Evolutionary conservation across 2,329 filamentous ascomycete genomes (phyloP), one percentile per base, ranked within the genome.

Genomic region (Claviceps maximensis): DNA sequence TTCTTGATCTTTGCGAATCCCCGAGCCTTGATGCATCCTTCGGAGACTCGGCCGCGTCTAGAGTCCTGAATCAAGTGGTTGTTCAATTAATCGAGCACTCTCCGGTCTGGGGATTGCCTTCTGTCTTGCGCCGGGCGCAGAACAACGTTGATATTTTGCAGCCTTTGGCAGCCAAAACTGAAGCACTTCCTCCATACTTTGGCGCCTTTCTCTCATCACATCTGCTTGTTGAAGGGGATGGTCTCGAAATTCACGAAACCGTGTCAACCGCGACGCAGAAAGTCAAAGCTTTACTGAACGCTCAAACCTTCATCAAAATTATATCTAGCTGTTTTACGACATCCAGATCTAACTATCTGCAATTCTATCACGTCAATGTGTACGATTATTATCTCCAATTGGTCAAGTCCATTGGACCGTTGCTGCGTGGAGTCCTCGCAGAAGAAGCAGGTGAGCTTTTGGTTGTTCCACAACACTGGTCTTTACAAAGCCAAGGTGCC

Each of bases 1-100:
- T 97, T 21, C 74, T 98, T 52, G 89, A 96, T 63, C 80, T 96
- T 53, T 85, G 85, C 42, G 87, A 86, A 52, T 80, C 90, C 31
- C 86, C 89, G 5, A 90, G 88, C 64, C 75, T 97, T 47, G 82
- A 88, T 1, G 82, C 65, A 27, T 83, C 59, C 17, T 71, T 68
- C 56, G 66, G 83, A 41, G 83, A 86, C 42, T 78, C 79, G 6
- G 70, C 76, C 51, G 80, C 86, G 4, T 84, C 83, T 53, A 79
- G 84, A 55, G 82, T 85, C 55, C 74, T 96, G 52, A 80, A 83
- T 17, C 79, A 82, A 38, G 84, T 95, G 12, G 75, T 95, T 49
- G 82, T 87, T 57, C 78, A 84, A 58, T 77, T 96, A 57, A 80
- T 90, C 7, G 91, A 97, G 60, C 79, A 82, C 27, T 88, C 87